Conservation (phyloP, 169 alveolate species). For the Amoebophrya sp. region DNA sequence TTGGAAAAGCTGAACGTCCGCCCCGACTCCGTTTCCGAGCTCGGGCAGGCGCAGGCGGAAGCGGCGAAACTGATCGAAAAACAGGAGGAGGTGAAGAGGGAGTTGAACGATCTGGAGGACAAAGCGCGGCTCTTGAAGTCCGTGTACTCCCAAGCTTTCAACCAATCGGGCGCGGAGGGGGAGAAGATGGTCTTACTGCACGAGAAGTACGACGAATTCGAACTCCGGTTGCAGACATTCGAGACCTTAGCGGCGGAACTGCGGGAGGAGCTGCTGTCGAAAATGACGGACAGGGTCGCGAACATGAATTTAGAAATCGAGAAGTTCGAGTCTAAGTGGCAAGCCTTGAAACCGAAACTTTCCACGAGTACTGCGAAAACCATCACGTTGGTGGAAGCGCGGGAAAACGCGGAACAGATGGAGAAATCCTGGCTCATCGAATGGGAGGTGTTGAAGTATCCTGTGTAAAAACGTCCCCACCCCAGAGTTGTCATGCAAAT, state of each 20-base stretch:
- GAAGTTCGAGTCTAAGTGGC: conserved; percentile 68
- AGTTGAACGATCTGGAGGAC: conserved; percentile 31
- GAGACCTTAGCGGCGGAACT: conserved; percentile 71
- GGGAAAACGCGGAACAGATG: conserved; percentile 39
- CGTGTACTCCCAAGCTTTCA: conserved; percentile 35
- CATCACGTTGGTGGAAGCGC: conserved; percentile 42
- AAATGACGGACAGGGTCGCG: conserved; percentile 62
- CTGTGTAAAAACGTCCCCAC: too few species aligned
- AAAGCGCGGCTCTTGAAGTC: conserved; percentile 38
- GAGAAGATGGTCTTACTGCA: conserved; percentile 61
- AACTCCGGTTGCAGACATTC: conserved; percentile 64
- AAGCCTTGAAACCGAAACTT: conserved; percentile 67
- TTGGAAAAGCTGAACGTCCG: conserved; percentile 67
- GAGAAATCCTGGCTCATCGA: conserved; percentile 38
- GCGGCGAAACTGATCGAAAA: conserved; percentile 62
- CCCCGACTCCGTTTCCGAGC: conserved; percentile 74
- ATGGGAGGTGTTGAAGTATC: conserved; percentile 43
- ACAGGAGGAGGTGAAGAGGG: conserved; percentile 60
- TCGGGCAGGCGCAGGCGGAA: conserved; percentile 69
- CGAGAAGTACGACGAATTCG: conserved; percentile 77
- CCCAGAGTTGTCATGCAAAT: too few species aligned
- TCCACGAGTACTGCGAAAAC: too few species aligned
- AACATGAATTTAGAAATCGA: conserved; percentile 64
- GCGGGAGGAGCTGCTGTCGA: conserved; percentile 65
- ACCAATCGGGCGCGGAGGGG: conserved; percentile 31